Conservation (phyloP, 805 yeast genomes). For the Sugiyamaella lignohabitans region DNA sequence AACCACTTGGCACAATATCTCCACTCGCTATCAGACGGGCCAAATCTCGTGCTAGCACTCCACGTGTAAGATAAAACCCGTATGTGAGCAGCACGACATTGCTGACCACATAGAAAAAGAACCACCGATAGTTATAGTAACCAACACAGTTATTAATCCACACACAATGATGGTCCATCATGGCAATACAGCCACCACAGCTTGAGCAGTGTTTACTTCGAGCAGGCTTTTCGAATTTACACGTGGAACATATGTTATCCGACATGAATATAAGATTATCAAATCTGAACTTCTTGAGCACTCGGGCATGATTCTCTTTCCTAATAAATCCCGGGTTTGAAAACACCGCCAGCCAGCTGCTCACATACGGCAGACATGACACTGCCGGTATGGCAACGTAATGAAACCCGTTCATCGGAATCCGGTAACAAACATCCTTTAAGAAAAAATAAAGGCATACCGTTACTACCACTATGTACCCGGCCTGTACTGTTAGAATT, state of each 20-base stretch:
- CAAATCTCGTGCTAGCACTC: background rate
- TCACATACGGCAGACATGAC: constrained; percentile 21
- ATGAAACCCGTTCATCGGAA: too few relatives aligned
- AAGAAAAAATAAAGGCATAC: constrained; percentile 15
- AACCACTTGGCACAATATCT: background rate
- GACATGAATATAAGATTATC: constrained; percentile 53
- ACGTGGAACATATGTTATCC: constrained; percentile 42
- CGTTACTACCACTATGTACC: constrained; percentile 18
- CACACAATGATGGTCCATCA: constrained; percentile 56
- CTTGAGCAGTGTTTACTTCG: constrained; percentile 54
- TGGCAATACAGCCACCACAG: constrained; percentile 43
- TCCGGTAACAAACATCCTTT: constrained; percentile 10
- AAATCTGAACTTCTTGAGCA: constrained; percentile 28
- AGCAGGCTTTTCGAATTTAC: constrained; percentile 46
- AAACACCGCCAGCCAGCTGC: constrained; percentile 26
- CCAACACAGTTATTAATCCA: constrained; percentile 62
- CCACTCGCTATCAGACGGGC: background rate
- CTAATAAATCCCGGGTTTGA: constrained; percentile 37
- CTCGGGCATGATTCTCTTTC: constrained; percentile 22
- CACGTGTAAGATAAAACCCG: constrained; percentile 29
- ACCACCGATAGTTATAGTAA: constrained; percentile 53
- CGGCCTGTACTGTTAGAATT: too few relatives aligned
- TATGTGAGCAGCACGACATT: constrained; percentile 43
- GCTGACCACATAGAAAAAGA: constrained; percentile 46
- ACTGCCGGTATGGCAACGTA: constrained; percentile 18